A percentile compares a stretch with the other conserved stretches of the same genome.
phyloP scores from a whole-genome alignment of 352 stramenopile species.

The Phytophthora niederhauseri region DNA sequence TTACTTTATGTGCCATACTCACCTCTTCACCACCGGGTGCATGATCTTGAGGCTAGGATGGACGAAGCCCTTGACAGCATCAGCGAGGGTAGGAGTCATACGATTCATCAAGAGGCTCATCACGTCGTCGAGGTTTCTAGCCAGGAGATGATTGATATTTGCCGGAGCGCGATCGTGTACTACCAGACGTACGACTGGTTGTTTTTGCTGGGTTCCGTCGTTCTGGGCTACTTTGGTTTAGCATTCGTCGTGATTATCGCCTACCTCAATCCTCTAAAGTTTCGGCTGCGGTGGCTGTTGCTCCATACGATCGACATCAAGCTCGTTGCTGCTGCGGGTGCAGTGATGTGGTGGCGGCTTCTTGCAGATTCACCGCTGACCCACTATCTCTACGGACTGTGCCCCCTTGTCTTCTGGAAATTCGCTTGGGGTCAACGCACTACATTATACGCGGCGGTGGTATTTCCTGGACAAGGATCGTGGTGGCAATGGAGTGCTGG shows the following conservation, averaged over 20 bases:
- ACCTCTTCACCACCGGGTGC: constrained; percentile 45
- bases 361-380: constrained; percentile 67
- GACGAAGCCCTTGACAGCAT: constrained; percentile 25
- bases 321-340: constrained; percentile 16
- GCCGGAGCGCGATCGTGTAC: constrained; percentile 66
- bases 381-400: constrained; percentile 76
- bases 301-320: constrained; percentile 18
- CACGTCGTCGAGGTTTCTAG: constrained; percentile 48
- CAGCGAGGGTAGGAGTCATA: constrained; percentile 21
- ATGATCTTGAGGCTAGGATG: constrained; percentile 34
- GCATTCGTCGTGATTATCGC: constrained; percentile 59
- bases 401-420: constrained; percentile 73
- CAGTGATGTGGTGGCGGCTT: constrained; percentile 46
- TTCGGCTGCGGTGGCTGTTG: constrained; percentile 32
- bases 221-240: constrained; percentile 75
- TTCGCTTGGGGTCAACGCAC: constrained; percentile 50
- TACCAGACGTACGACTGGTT: constrained; percentile 87
- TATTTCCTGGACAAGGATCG: background rate
- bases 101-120: constrained; percentile 32
- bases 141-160: constrained; percentile 71
- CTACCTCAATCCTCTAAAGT: constrained; percentile 44
- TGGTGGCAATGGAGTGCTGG: constrained; percentile 28
- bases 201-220: constrained; percentile 68
- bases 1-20: constrained; percentile 59
- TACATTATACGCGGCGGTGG: constrained; percentile 25